phyloP scores from a whole-genome alignment of 495 filamentous ascomycete species.

The Tuber brumale region DNA sequence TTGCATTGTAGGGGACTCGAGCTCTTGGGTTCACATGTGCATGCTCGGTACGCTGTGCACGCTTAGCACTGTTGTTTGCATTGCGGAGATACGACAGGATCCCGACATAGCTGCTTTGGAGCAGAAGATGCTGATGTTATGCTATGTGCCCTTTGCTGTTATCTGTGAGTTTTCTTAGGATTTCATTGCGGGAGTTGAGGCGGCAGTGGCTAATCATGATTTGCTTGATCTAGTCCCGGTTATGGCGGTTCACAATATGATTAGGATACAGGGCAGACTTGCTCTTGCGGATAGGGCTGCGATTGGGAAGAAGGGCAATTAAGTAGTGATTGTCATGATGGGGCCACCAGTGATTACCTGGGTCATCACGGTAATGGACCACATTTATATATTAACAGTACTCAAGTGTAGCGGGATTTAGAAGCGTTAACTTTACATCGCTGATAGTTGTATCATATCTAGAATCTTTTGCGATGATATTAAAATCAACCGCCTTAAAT shows the following conservation, averaged over 20 bases:
- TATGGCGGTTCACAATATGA: slow-evolving; percentile 1
- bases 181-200: not conserved
- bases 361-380: not conserved
- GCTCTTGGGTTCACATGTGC: slow-evolving; percentile 3
- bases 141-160: slow-evolving; percentile 28
- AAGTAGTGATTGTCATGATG: not conserved
- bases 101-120: slow-evolving; percentile 25
- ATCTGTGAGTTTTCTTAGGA: slow-evolving; percentile 21
- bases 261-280: slow-evolving; percentile 1
- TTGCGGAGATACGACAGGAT: slow-evolving; percentile 21
- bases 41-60: not conserved
- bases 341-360: not conserved
- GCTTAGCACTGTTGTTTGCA: slow-evolving; percentile 1
- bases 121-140: slow-evolving; percentile 20
- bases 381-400: not conserved
- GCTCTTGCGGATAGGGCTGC: not conserved
- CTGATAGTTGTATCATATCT: not conserved
- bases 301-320: not conserved
- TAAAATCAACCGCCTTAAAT: not conserved
- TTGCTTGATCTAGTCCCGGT: not conserved
- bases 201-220: not conserved
- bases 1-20: not conserved
- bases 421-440: not conserved
- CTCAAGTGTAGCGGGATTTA: not conserved
- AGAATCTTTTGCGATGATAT: not conserved